Conservation (phyloP, 2,329 filamentous ascomycete species). For the Penicillium sp. region DNA sequence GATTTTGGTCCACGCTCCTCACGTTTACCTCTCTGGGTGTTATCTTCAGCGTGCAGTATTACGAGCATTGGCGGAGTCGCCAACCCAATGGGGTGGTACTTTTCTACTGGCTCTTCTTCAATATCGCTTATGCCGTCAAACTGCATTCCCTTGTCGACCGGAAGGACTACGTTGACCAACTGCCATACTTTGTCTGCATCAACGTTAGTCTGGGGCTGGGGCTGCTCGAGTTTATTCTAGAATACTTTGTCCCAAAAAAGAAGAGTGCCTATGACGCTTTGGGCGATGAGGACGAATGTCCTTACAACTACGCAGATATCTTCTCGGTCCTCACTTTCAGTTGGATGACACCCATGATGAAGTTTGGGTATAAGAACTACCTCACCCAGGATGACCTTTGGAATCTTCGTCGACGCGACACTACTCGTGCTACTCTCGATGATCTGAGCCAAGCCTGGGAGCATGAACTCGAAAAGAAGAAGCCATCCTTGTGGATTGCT, state of each 20-base stretch:
- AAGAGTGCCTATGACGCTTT: constrained; percentile 70
- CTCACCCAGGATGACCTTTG: constrained; percentile 95
- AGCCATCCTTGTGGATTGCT: constrained; percentile 85
- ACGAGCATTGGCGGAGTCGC: constrained; percentile 80
- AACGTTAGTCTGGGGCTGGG: constrained; percentile 72
- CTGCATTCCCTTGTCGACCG: constrained; percentile 83
- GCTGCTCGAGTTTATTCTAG: constrained; percentile 71
- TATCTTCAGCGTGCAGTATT: constrained; percentile 79
- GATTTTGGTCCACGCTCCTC: constrained; percentile 78
- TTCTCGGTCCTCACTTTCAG: constrained; percentile 94
- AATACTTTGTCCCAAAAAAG: constrained; percentile 86
- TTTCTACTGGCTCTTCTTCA: constrained; percentile 88
- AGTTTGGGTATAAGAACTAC: constrained; percentile 86
- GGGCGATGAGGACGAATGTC: constrained; percentile 68
- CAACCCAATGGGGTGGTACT: constrained; percentile 86
- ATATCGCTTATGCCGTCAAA: constrained; percentile 79
- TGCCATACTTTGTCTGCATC: constrained; percentile 79
- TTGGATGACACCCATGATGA: constrained; percentile 99
- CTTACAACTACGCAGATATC: constrained; percentile 85
- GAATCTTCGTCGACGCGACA: constrained; percentile 81
- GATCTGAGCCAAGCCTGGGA: constrained; percentile 77
- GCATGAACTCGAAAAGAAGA: constrained; percentile 70
- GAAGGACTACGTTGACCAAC: constrained; percentile 66
- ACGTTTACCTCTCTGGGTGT: constrained; percentile 74
- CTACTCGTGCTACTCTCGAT: constrained; percentile 72